Base-by-base conservation (phyloP, 1,284 basidiomycete genomes). In the Sanghuangporus sanghuang region DNA sequence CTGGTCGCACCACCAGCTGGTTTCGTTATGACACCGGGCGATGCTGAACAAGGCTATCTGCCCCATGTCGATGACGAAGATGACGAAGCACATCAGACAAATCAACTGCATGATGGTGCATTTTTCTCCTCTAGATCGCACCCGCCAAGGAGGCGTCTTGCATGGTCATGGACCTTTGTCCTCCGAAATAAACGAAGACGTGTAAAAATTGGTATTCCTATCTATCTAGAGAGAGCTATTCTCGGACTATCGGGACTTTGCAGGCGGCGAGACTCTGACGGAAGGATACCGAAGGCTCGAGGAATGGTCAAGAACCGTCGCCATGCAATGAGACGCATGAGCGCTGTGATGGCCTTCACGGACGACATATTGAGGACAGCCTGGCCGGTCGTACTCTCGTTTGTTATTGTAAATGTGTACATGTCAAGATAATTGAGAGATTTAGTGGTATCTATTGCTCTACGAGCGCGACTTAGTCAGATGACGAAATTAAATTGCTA, bases 371-470 rank as follows among this genome's bases (percentile, higher is more conserved):
- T 42, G 8, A 39, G 48, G 8, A 52, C 62, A 32, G 64, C 64
- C 1, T 66, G 64, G 64, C 57, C 62, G 11, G 62, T 66, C 14
- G 46, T 68, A 9, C 50, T 60, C 16, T n/a, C 63, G 9, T 68
- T 66, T 58, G 50, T 55, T 36, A 18, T 64, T 8, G 63, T 68
- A 14, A 62, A 52, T 56, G 44, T 62, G 11, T 64, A 55, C 32
- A 62, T 66, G 42, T 66, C 67, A 40, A 46, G 61, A n/a, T 64
- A 55, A 56, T 56, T 59, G 35, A 11, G n/a, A 12, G n/a, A 11
- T 55, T 27, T 18, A 16, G 11, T 36, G n/a, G n/a, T 3, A 3
- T 32, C 27, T n/a, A n/a, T 18, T 38, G 9, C 8, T 55, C 8
- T 38, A 36, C 1, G 5, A 2, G 8, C 16, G 44, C 7, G 2